Base-by-base conservation (phyloP, 495 filamentous ascomycete genomes). In the Podospora bellae-mahoneyi region DNA sequence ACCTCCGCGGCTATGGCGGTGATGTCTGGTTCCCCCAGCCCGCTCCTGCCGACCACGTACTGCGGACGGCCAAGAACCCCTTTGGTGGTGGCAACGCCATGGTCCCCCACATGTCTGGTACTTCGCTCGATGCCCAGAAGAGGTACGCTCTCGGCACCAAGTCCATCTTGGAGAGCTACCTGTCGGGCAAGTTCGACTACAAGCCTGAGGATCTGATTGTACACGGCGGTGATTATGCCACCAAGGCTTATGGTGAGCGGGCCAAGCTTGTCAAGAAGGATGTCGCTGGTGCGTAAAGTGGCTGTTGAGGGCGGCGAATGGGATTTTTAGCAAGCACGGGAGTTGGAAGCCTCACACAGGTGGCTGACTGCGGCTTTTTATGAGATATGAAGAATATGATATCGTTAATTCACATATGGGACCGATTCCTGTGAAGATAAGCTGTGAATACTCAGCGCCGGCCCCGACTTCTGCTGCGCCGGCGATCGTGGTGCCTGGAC, bases 71-170 rank as follows among this genome's bases (percentile, higher is more conserved):
- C 74, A 88, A 92, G 86, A 92, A 93, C 87, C 91, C 93, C 71
- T 96, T 93, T 84, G 94, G 94, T 70, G 95, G 93, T 71, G 95
- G 95, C 75, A 98, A 98, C 82, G 95, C 92, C 81, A 99, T 93
- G 91, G 93, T 97, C 64, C 92, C 95, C 61, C 95, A 99, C 87
- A 96, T 99, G 92, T 94, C 91, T 48, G 95, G 95, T 76, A 98
- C 95, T 67, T 96, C 93, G 64, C 90, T 99, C 76, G 95, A 99
- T 78, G 95, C 95, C 34, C 95, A 99, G 86, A 89, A 94, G 86
- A 88, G 95, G 66, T 99, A 99, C 76, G 92, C 95, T 73, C 84
- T 86, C 64, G 95, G 95, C 68, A 89, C 87, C 78, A 97, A 97
- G 91, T 74, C 80, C 70, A 97, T 99, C 78, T 83, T 99, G 66